These are phyloP conservation scores for Kluyveromyces lactis DNA, from an alignment of 805 yeast species.

Conservation along the genomic window DNA sequence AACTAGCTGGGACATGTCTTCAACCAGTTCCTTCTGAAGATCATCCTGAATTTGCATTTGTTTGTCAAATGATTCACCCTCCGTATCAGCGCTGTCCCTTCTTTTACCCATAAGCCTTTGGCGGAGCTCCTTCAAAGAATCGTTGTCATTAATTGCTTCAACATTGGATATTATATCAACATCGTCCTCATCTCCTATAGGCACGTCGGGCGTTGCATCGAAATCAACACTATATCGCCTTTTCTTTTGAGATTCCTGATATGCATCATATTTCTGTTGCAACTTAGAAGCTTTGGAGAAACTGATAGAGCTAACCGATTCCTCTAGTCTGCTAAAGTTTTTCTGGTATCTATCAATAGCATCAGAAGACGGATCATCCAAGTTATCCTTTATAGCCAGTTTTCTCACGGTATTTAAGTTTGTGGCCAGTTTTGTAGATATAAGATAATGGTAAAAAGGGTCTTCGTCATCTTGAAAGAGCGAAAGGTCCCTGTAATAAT, in stretches of 20 bases:
- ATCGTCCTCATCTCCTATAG: not conserved
- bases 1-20: conserved; percentile 33
- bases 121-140: conserved; percentile 27
- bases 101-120: conserved; percentile 25
- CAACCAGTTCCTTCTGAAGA: conserved; percentile 30
- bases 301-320: conserved; percentile 1
- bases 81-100: conserved; percentile 3
- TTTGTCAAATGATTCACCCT: conserved; percentile 22
- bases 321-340: conserved; percentile 6
- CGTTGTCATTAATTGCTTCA: conserved; percentile 12
- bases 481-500: not conserved
- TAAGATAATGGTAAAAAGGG: conserved; percentile 13
- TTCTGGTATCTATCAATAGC: conserved; percentile 10
- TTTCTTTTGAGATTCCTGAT: conserved; percentile 12
- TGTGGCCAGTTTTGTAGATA: conserved; percentile 15
- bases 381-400: conserved; percentile 8
- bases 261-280: conserved; percentile 12
- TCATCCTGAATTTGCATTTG: conserved; percentile 31
- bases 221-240: conserved; percentile 26
- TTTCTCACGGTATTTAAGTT: conserved; percentile 14
- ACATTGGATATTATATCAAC: conserved; percentile 2
- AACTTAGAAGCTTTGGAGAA: conserved; percentile 3
- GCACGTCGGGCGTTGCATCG: conserved; percentile 11
- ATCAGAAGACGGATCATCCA: conserved; percentile 3
- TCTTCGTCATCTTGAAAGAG: conserved; percentile 10